Evolutionary conservation across 768 basidiomycete species (phyloP).

Genomic region (Rhodocollybia butyracea): DNA sequence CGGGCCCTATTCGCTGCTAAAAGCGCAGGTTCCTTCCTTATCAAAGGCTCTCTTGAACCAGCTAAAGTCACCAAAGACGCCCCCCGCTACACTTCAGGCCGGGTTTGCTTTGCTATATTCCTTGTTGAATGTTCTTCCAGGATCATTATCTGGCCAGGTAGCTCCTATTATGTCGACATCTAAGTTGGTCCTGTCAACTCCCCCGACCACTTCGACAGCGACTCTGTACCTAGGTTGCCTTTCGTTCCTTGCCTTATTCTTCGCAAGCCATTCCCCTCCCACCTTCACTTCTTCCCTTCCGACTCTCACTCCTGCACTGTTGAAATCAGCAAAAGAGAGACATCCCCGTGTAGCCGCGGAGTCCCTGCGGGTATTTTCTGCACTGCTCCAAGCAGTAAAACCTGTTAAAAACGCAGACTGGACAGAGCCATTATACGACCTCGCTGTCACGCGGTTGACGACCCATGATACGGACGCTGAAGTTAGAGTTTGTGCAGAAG

Average conservation of each 20-base stretch:
- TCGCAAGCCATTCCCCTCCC: slow-evolving; percentile 62
- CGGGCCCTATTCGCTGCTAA: slow-evolving; percentile 68
- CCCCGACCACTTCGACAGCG: slow-evolving; percentile 74
- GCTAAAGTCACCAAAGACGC: slow-evolving; percentile 76
- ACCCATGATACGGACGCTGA: slow-evolving; percentile 90
- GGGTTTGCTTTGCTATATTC: slow-evolving; percentile 79
- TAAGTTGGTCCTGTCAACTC: slow-evolving; percentile 60
- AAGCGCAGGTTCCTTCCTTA: slow-evolving; percentile 70
- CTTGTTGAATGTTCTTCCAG: slow-evolving; percentile 77
- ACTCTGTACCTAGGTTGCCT: slow-evolving; percentile 80
- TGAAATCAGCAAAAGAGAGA: slow-evolving; percentile 73
- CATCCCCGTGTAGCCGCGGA: slow-evolving; percentile 89
- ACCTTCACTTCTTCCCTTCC: slow-evolving; percentile 61
- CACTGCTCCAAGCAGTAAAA: slow-evolving; percentile 72
- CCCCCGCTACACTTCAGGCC: slow-evolving; percentile 76
- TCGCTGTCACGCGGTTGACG: slow-evolving; percentile 65
- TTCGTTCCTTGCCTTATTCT: slow-evolving; percentile 82
- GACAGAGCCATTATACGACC: slow-evolving; percentile 70
- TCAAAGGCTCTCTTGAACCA: slow-evolving; percentile 84
- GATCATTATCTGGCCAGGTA: slow-evolving; percentile 73
- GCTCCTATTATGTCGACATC: slow-evolving; percentile 59
- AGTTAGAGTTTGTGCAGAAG: slow-evolving; percentile 79
- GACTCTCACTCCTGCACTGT: slow-evolving; percentile 67
- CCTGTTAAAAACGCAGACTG: slow-evolving; percentile 66
- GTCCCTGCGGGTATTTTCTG: slow-evolving; percentile 83